Evolutionary conservation across 2,329 filamentous ascomycete species (phyloP).

Genomic region (Tympanopsis confertula): DNA sequence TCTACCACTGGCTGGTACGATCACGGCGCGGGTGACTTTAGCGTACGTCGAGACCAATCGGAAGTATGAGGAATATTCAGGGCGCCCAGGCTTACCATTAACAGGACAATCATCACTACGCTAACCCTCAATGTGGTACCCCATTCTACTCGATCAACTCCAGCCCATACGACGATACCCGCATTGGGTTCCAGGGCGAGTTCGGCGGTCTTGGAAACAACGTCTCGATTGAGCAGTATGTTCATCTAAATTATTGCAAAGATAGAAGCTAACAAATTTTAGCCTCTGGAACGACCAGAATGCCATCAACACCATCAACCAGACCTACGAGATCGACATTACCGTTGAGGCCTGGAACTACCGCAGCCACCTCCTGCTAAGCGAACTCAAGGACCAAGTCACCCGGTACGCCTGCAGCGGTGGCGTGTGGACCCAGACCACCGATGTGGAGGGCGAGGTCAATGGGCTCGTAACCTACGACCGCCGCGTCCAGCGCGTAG

Average conservation of each 20-base stretch:
- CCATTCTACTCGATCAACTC: constrained; percentile 51
- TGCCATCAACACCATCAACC: constrained; percentile 47
- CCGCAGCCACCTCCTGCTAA: constrained; percentile 45
- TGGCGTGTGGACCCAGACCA: constrained; percentile 64
- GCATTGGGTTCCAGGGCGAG: constrained; percentile 61
- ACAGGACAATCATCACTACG: constrained; percentile 63
- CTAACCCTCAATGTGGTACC: constrained; percentile 58
- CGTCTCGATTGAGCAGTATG: constrained; percentile 46
- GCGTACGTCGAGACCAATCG: constrained; percentile 17
- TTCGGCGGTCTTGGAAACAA: constrained; percentile 61
- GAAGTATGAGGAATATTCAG: no score
- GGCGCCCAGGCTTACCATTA: no score
- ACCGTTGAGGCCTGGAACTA: constrained; percentile 54
- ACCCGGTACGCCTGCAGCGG: constrained; percentile 51
- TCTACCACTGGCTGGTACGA: constrained; percentile 56
- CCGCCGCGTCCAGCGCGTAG: constrained; percentile 42
- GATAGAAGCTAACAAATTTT: constrained; percentile 1
- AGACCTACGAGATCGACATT: constrained; percentile 56
- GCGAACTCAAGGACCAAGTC: constrained; percentile 50
- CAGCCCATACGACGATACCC: constrained; percentile 39
- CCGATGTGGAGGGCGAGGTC: constrained; percentile 64
- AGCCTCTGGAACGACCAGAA: constrained; percentile 53
- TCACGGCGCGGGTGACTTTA: constrained; percentile 56
- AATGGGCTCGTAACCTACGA: constrained; percentile 64
- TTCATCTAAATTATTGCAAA: constrained; percentile 2